phyloP scores from a whole-genome alignment of 306 rosid genomes.

The Medicago lupulina region DNA sequence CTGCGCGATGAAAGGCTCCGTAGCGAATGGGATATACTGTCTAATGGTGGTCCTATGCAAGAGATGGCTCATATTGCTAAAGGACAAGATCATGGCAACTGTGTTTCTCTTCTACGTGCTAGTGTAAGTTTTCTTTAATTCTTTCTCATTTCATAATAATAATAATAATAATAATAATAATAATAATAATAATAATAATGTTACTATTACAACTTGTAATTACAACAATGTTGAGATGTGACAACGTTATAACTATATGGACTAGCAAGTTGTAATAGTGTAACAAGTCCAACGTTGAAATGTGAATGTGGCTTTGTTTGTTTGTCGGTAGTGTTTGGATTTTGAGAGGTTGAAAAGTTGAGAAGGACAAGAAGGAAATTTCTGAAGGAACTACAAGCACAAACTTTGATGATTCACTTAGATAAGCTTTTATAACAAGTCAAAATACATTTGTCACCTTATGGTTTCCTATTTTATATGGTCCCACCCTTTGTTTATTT shows the following conservation, averaged over 20 bases:
- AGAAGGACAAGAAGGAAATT: conserved; percentile 52
- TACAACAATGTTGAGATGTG: not conserved
- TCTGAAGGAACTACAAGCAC: conserved; percentile 64
- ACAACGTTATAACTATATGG: not conserved
- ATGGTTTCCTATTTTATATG: conserved; percentile 33
- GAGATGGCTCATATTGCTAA: conserved; percentile 97
- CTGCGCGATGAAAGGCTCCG: conserved; percentile 83
- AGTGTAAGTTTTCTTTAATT: conserved; percentile 50
- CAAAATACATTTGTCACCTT: conserved; percentile 55
- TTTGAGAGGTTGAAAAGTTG: conserved; percentile 30
- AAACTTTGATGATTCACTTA: conserved; percentile 49
- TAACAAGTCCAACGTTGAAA: not conserved
- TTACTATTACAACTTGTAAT: no score
- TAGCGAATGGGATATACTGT: conserved; percentile 95
- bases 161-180: not conserved
- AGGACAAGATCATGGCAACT: conserved; percentile 85
- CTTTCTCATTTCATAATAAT: not conserved
- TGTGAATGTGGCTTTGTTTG: not conserved
- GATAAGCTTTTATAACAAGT: conserved; percentile 51
- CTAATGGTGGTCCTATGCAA: conserved; percentile 99
- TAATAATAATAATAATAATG: not conserved
- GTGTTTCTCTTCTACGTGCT: conserved; percentile 89
- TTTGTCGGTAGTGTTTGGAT: conserved; percentile 42
- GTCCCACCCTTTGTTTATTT: not conserved
- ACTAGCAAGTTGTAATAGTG: not conserved